Evolutionary conservation across 139 green algal species (phyloP).

Genomic region (Penium margaritaceum): DNA sequence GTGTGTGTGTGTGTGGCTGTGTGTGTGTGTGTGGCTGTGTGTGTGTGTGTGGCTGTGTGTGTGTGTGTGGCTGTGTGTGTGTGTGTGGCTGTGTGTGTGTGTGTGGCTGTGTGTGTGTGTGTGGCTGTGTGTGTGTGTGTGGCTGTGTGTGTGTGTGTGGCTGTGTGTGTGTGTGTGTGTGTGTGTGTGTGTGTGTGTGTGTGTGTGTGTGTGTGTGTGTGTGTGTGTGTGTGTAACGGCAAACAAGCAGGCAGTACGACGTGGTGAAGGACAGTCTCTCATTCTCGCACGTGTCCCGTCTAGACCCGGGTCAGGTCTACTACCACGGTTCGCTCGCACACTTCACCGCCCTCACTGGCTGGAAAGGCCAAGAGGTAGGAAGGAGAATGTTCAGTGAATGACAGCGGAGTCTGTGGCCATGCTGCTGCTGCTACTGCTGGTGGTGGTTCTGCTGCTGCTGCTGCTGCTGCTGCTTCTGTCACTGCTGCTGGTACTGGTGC

Average conservation of each 20-base stretch:
- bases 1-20: no score
- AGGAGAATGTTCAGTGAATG: background rate
- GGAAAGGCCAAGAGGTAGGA: conserved; percentile 12
- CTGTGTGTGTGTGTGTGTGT: no score
- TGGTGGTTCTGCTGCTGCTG: background rate
- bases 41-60: no score
- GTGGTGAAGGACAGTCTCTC: conserved; percentile 10
- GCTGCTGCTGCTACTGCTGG: background rate
- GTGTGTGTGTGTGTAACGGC: background rate
- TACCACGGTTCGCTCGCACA: conserved; percentile 24
- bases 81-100: no score
- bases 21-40: no score
- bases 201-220: background rate
- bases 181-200: no score
- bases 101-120: no score
- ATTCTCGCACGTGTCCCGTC: background rate
- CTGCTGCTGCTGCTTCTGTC: background rate
- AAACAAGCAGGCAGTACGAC: conserved; percentile 26
- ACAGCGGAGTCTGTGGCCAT: background rate
- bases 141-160: no score
- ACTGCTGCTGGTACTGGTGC: background rate
- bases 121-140: no score
- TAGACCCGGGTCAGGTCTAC: conserved; percentile 7
- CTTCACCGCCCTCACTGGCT: conserved; percentile 12
- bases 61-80: no score